Percentiles rank a stretch among this genome's conserved stretches.
Conservation (phyloP, 2,329 filamentous ascomycete species). For the Didymella pomorum region DNA sequence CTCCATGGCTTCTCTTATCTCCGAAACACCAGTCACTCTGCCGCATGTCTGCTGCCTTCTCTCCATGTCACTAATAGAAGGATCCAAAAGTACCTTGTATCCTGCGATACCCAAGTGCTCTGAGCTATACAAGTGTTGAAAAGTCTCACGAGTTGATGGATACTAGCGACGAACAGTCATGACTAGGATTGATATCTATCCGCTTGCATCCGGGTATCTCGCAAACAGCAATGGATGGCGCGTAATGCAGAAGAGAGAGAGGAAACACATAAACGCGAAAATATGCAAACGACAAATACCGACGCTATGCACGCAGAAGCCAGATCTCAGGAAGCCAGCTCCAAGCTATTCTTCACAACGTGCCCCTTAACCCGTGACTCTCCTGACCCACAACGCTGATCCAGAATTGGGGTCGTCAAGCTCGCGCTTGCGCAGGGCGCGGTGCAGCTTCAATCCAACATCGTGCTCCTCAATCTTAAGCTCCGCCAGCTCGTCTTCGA, state of each 20-base stretch:
- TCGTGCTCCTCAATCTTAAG: slow-evolving; percentile 51
- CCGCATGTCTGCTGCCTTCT: too few relatives aligned
- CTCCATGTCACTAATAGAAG: too few relatives aligned
- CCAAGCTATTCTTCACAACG: background rate
- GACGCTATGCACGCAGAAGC: slow-evolving; percentile 12
- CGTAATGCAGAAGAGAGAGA: slow-evolving; percentile 5
- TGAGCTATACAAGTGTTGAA: too few relatives aligned
- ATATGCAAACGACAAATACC: background rate
- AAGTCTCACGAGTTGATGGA: too few relatives aligned
- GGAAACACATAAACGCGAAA: background rate
- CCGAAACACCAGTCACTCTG: too few relatives aligned
- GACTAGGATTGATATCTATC: slow-evolving; percentile 1
- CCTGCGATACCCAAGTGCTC: too few relatives aligned
- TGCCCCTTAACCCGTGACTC: slow-evolving; percentile 42
- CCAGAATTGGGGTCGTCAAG: slow-evolving; percentile 45
- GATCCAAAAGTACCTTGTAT: too few relatives aligned
- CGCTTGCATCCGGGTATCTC: slow-evolving; percentile 14
- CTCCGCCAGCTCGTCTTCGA: slow-evolving; percentile 50
- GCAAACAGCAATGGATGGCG: slow-evolving; percentile 6
- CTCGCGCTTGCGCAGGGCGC: slow-evolving; percentile 52
- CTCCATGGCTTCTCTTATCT: too few relatives aligned
- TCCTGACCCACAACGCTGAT: slow-evolving; percentile 51
- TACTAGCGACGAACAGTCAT: background rate
- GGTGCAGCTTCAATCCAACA: slow-evolving; percentile 51
- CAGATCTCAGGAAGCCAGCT: background rate